phyloP scores from a whole-genome alignment of 768 basidiomycete genomes.

The Pleurotus ostreatus region DNA sequence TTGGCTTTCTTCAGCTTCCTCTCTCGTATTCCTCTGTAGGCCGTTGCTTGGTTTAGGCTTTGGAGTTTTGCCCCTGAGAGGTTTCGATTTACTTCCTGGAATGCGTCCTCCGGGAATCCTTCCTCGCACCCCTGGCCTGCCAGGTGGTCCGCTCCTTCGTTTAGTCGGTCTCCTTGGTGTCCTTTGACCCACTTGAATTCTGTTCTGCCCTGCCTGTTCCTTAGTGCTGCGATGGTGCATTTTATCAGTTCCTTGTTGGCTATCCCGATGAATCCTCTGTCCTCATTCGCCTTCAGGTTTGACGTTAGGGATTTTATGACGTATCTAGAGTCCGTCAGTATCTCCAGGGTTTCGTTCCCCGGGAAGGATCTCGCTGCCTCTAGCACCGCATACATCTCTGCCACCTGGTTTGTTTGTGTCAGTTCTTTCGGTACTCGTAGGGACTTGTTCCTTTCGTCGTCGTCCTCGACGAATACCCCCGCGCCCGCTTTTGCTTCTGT shows the following conservation, averaged over 20 bases:
- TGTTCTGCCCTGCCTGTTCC: slow-evolving; percentile 12
- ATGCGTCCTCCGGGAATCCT: neutral
- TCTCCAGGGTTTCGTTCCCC: slow-evolving; percentile 5
- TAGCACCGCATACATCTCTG: slow-evolving; percentile 12
- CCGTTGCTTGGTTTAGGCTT: slow-evolving; percentile 11
- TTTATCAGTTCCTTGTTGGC: slow-evolving; percentile 14
- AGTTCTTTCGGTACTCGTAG: slow-evolving; percentile 10
- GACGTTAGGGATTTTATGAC: slow-evolving; percentile 17
- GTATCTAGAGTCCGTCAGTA: slow-evolving; percentile 20
- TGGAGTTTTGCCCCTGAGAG: slow-evolving; percentile 14
- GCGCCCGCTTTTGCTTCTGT: neutral
- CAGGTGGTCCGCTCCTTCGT: slow-evolving; percentile 18
- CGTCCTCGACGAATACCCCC: neutral
- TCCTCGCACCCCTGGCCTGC: slow-evolving; percentile 16
- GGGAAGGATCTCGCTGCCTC: slow-evolving; percentile 5
- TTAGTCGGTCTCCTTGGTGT: slow-evolving; percentile 13
- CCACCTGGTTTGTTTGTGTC: slow-evolving; percentile 18
- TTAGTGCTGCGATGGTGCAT: slow-evolving; percentile 6
- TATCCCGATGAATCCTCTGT: slow-evolving; percentile 20
- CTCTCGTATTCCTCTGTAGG: slow-evolving; percentile 12
- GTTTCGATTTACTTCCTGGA: neutral
- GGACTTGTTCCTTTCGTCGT: slow-evolving; percentile 14
- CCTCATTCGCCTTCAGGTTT: slow-evolving; percentile 18
- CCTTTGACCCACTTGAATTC: slow-evolving; percentile 23
- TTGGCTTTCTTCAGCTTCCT: neutral